phyloP scores from a whole-genome alignment of 345 rosid species.

The Bruguiera sexangula region DNA sequence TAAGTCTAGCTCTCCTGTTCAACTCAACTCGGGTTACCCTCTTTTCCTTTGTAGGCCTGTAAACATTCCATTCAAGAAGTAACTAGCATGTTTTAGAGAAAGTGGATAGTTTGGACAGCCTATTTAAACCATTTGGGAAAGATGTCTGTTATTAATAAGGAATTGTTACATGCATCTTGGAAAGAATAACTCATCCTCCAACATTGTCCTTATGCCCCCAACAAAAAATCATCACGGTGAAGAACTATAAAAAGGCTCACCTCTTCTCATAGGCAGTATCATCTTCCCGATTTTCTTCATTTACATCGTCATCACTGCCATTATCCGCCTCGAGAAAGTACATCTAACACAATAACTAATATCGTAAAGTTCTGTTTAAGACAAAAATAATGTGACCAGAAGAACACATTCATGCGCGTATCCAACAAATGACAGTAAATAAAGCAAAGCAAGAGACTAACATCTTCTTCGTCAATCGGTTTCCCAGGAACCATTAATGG shows the following conservation, averaged over 20 bases:
- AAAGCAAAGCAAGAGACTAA: slow-evolving; percentile 25
- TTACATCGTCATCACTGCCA: slow-evolving; percentile 46
- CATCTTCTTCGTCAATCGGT: slow-evolving; percentile 65
- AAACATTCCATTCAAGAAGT: slow-evolving; percentile 11
- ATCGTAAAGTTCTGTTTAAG: slow-evolving; percentile 3
- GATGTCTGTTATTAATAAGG: background rate
- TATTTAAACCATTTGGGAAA: background rate
- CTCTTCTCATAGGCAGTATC: slow-evolving; percentile 42
- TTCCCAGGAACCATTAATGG: slow-evolving; percentile 72
- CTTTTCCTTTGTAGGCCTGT: slow-evolving; percentile 50
- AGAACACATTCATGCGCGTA: background rate
- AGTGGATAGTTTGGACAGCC: background rate
- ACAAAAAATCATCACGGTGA: background rate
- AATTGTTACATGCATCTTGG: background rate
- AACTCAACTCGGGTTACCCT: slow-evolving; percentile 69
- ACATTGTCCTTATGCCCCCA: background rate
- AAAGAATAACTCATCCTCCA: background rate
- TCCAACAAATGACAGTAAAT: background rate
- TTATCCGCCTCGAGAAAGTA: slow-evolving; percentile 75
- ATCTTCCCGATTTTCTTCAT: slow-evolving; percentile 29
- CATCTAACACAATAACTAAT: slow-evolving; percentile 40
- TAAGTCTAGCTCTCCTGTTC: slow-evolving; percentile 70
- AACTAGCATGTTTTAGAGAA: background rate
- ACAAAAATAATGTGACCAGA: background rate
- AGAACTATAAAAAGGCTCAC: slow-evolving; percentile 26